Conservation (phyloP, 2,329 filamentous ascomycete species). For the Hypoxylon sp. region DNA sequence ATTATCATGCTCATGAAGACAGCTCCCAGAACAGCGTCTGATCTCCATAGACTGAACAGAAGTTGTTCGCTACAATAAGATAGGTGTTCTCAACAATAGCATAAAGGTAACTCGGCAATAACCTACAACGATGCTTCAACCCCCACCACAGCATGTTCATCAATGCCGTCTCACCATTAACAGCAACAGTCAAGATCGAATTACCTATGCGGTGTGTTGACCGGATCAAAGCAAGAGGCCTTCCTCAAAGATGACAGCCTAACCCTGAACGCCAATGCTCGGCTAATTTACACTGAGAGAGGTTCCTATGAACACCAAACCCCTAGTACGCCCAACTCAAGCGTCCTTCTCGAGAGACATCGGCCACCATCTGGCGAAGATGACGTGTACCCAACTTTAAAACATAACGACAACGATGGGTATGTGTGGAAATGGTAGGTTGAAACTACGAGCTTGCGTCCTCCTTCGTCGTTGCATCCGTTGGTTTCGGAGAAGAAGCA, state of each 20-base stretch:
- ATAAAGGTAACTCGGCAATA: background rate
- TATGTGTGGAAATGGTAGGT: constrained; percentile 13
- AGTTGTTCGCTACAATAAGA: background rate
- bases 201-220: background rate
- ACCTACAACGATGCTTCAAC: background rate
- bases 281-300: constrained; percentile 17
- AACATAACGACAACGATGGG: background rate
- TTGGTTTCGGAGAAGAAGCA: constrained; percentile 12
- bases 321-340: background rate
- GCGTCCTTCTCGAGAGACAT: background rate
- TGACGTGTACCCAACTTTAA: background rate
- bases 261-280: constrained; percentile 22
- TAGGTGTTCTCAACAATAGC: too few relatives aligned
- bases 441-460: constrained; percentile 28
- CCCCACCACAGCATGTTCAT: background rate
- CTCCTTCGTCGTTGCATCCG: constrained; percentile 34
- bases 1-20: background rate
- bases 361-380: constrained; percentile 2
- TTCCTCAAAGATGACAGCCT: background rate
- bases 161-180: background rate
- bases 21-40: background rate
- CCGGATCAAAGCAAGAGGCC: background rate
- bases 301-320: constrained; percentile 9
- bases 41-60: background rate
- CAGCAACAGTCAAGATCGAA: background rate